Evolutionary conservation across 371 early-diverging fungal genomes (phyloP).

Genomic region (Enteropsectra breve): DNA sequence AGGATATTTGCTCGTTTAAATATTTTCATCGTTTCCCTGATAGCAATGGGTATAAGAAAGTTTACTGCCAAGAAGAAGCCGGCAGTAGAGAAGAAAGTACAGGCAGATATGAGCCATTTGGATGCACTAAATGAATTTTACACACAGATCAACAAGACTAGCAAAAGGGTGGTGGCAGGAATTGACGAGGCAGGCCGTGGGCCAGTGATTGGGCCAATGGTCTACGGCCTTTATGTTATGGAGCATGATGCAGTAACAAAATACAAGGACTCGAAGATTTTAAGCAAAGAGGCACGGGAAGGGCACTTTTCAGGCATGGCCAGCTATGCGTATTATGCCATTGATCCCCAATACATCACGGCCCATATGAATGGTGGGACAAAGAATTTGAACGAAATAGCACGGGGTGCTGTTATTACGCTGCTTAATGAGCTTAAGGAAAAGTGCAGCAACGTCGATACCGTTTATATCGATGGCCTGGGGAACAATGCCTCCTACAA

Average conservation of each 20-base stretch:
- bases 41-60: no score
- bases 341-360: conserved; percentile 51
- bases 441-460: conserved; percentile 23
- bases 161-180: conserved; percentile 63
- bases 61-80: no score
- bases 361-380: conserved; percentile 41
- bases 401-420: conserved; percentile 69
- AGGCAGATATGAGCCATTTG: no score
- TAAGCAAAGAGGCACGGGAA: conserved; percentile 64
- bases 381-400: conserved; percentile 81
- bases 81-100: no score
- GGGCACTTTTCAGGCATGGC: conserved; percentile 64
- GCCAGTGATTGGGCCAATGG: conserved; percentile 72
- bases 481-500: conserved; percentile 77
- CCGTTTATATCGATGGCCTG: conserved; percentile 81
- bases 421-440: conserved; percentile 32
- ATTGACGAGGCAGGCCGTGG: conserved; percentile 98
- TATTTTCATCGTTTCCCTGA: no score
- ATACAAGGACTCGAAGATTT: conserved; percentile 58
- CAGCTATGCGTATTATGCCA: conserved; percentile 57
- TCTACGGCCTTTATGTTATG: conserved; percentile 51
- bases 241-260: not conserved
- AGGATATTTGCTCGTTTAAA: no score
- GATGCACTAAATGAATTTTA: not conserved
- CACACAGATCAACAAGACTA: conserved; percentile 4